Percentiles rank a stretch among this genome's conserved stretches.
Conservation (phyloP, 257 asterid species). For the Plectranthus barbatus region DNA sequence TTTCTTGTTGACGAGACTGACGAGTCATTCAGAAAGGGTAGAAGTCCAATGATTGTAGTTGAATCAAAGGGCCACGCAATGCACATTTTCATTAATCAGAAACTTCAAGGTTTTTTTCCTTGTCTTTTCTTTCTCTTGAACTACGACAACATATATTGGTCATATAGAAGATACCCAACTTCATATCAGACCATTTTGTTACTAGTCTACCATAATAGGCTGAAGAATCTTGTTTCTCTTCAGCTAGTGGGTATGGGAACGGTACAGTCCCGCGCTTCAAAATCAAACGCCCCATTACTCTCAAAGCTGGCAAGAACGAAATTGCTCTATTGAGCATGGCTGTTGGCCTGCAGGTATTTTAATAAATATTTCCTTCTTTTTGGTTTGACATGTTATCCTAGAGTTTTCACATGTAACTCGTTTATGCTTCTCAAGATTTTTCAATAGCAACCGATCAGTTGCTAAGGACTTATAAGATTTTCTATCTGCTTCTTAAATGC, state of each 20-base stretch:
- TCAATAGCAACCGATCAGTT: background rate
- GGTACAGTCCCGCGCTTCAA: constrained; percentile 60
- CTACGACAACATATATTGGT: constrained; percentile 5
- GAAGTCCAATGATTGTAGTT: constrained; percentile 48
- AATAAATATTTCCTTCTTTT: background rate
- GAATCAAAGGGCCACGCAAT: constrained; percentile 90
- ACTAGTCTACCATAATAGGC: constrained; percentile 2
- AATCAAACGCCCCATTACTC: constrained; percentile 44
- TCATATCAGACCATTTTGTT: background rate
- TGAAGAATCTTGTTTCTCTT: constrained; percentile 20
- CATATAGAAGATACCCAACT: background rate
- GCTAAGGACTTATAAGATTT: background rate
- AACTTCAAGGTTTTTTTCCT: constrained; percentile 56
- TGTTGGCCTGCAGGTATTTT: constrained; percentile 69
- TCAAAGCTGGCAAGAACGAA: constrained; percentile 64
- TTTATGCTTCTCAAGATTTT: background rate
- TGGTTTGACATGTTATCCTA: background rate
- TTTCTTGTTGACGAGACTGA: constrained; percentile 48
- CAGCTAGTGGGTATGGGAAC: constrained; percentile 78
- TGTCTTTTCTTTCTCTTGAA: background rate
- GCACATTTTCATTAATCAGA: constrained; percentile 73
- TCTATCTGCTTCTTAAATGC: constrained; percentile 6
- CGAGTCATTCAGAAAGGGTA: constrained; percentile 43
- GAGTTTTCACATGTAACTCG: background rate
- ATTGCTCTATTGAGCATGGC: constrained; percentile 82